Base-by-base conservation (phyloP, 768 basidiomycete species). In the Xerocomus spinulosus region DNA sequence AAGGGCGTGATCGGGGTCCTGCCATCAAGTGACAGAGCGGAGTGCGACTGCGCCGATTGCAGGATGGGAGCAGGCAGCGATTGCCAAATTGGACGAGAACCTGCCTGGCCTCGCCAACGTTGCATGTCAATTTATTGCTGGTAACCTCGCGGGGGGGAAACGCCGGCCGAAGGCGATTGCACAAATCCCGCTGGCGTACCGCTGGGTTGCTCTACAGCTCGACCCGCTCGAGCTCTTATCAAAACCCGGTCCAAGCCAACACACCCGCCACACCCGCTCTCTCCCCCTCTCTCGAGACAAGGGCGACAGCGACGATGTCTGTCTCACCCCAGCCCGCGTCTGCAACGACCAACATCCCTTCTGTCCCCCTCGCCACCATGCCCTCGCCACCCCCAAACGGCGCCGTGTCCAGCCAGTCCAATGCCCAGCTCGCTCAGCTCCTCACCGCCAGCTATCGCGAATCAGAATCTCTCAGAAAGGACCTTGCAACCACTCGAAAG, bases 381-480 rank as follows among this genome's bases (percentile, higher is more conserved):
- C 1, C 60, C n/a, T 35, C 57, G 38, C 34, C 51, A 0, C 60
- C 63, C 2, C 52, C 64, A 0, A 56, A 55, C 28, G 54, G 50
- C 3, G 9, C 59, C 23, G 32, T 57, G n/a, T n/a, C n/a, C n/a
- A n/a, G n/a, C 5, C 62, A 66, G 23, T 72, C 74, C 15, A 71
- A 79, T 54, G 67, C 80, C 1, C 74, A 78, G 49, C 79, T 85
- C 57, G 82, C 83, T 13, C 55, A 69, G 7, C 73, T 85, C 40
- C 79, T 86, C 59, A 59, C 76, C 5, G 68, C 74, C 30, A 71
- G 77, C 38, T 79, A 78, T 56, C 69, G 68, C 54, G 81, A 85
- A 37, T 60, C 67, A 29, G 83, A 85, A 10, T 12, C 44, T 18
- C 73, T 85, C 39, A 70, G 73, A 17, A 70, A 68, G 29, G 79